Evolutionary conservation across 371 early-diverging fungal genomes (phyloP), one percentile per base, ranked within the genome.

Genomic region (Rhizopus stolonifer): DNA sequence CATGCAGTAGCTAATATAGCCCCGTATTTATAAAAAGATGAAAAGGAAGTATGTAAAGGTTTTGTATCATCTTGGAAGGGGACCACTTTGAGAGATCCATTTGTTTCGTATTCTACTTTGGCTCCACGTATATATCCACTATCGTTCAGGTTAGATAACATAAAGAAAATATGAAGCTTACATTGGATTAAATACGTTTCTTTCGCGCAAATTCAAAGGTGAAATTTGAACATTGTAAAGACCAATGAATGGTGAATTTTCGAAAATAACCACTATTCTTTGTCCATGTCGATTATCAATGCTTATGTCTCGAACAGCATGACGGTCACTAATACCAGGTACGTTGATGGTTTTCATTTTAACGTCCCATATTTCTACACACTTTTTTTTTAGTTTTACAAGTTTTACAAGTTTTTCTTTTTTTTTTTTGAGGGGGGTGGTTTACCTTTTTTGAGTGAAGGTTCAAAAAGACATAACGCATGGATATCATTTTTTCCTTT

Each of bases 121-220:
- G 66, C 46, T 9, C 67, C 70, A 36, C 67, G 64, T n/a, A 69
- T 54, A 45, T 63, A 65, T 17, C 75, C 75, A 56, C 75, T 72
- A 43, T 8, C 18, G 40, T 32, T 15, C 26, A 10, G 21, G 15
- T 22, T 24, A 25, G 15, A 31, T 11, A 15, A 4, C 24, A 9
- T n/a, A 14, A 4, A 50, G 9, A 11, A 36, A 36, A 11, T 14
- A 47, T 14, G 10, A 31, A 21, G 49, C 65, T 69, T 67, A 67
- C 70, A 60, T 58, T 29, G 39, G 49, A 2, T 38, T 39, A 29
- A 69, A 39, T 25, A 60, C 52, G n/a, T 17, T 26, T 25, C 60
- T 43, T 8, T 52, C 49, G 9, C 49, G 51, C 3, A 69, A 22
- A 10, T 49, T 58, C 33, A 58, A 29, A 13, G 61, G 58, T 3